phyloP scores from a whole-genome alignment of 805 yeast species.

The Brettanomyces nanus region DNA sequence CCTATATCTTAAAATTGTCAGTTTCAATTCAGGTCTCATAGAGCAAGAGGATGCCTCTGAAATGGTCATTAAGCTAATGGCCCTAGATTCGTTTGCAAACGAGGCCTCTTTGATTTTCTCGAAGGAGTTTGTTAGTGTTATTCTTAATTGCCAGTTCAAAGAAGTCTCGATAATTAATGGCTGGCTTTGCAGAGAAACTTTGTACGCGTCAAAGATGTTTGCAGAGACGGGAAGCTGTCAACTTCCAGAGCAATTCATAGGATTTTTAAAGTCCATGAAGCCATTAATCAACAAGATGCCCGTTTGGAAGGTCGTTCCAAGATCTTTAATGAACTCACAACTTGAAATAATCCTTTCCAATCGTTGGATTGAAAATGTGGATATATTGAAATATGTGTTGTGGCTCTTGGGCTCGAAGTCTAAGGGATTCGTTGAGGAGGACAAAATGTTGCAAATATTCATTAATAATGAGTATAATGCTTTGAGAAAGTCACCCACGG shows the following conservation, averaged over 20 bases:
- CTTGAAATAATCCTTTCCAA: slow-evolving; percentile 49
- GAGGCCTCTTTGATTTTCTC: slow-evolving; percentile 24
- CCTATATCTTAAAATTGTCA: too few species aligned
- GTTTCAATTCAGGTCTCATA: background rate
- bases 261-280: slow-evolving; percentile 26
- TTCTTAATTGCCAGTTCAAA: slow-evolving; percentile 6
- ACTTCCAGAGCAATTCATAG: slow-evolving; percentile 22
- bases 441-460: slow-evolving; percentile 55
- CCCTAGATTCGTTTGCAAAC: slow-evolving; percentile 23
- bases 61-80: slow-evolving; percentile 10
- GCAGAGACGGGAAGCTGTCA: slow-evolving; percentile 36
- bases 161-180: slow-evolving; percentile 24
- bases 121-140: slow-evolving; percentile 15
- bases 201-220: slow-evolving; percentile 56
- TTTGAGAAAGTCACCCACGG: slow-evolving; percentile 22
- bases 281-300: slow-evolving; percentile 22
- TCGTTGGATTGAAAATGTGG: slow-evolving; percentile 35
- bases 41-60: background rate
- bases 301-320: slow-evolving; percentile 35
- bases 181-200: slow-evolving; percentile 52
- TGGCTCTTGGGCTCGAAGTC: slow-evolving; percentile 26
- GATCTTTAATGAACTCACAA: slow-evolving; percentile 48
- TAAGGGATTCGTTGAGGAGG: slow-evolving; percentile 33
- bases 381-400: slow-evolving; percentile 38
- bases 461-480: slow-evolving; percentile 41